Evolutionary conservation across 768 basidiomycete species (phyloP).

Genomic region (Pulveroboletus ravenelii): DNA sequence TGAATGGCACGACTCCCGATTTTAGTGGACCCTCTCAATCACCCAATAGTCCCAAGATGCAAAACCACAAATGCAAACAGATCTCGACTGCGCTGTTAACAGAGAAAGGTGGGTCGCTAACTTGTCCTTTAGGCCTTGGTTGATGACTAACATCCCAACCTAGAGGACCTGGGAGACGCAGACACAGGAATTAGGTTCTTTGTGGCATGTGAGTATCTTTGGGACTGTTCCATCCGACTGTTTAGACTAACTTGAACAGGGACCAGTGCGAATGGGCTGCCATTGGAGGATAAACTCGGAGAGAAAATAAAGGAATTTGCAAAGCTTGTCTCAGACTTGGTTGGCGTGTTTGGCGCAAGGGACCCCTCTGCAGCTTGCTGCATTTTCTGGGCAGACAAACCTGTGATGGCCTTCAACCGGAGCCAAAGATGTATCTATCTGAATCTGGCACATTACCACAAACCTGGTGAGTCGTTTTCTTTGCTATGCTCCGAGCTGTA

Average conservation of each 20-base stretch:
- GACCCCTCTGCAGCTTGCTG: not conserved
- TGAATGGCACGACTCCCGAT: not conserved
- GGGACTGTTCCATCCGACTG: too few species aligned
- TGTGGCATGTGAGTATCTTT: conserved; percentile 8
- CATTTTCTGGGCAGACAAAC: conserved; percentile 14
- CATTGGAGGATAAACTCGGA: too few species aligned
- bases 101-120: not conserved
- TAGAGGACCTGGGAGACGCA: not conserved
- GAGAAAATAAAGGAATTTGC: not conserved
- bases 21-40: not conserved
- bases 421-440: conserved; percentile 3
- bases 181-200: conserved; percentile 2
- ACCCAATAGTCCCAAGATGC: not conserved
- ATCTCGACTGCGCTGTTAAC: not conserved
- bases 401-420: conserved; percentile 18
- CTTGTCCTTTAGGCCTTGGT: not conserved
- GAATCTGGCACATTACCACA: conserved; percentile 12
- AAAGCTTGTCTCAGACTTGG: conserved; percentile 1
- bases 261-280: too few species aligned
- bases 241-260: not conserved
- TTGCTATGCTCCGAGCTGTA: too few species aligned
- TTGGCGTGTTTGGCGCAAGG: not conserved
- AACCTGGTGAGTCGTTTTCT: conserved; percentile 1
- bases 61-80: conserved; percentile 5
- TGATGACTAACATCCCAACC: not conserved